These are phyloP conservation scores for Suillus americanus DNA, from an alignment of 768 basidiomycete genomes.

Conservation along the genomic window DNA sequence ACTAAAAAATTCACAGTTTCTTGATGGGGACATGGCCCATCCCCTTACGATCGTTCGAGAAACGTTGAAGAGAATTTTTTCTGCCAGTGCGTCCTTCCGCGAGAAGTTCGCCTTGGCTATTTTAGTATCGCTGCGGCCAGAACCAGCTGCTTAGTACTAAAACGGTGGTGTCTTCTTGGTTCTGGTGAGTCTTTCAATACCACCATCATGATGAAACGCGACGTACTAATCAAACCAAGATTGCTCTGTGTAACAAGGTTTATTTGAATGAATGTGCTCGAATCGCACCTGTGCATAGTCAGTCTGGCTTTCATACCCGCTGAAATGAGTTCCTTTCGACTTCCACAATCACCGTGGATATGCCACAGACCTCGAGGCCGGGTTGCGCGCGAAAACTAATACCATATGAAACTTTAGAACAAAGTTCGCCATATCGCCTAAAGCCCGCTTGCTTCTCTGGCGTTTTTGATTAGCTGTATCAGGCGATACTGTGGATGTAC, in stretches of 20 bases:
- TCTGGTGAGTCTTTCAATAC: not conserved
- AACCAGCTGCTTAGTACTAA: not conserved
- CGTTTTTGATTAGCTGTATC: not conserved
- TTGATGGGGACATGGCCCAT: too few species aligned
- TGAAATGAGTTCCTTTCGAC: too few species aligned
- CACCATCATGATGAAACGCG: not conserved
- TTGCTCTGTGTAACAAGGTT: not conserved
- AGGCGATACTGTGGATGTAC: not conserved
- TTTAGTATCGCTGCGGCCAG: not conserved
- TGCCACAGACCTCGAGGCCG: not conserved
- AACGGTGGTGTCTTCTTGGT: not conserved
- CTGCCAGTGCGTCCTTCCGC: not conserved
- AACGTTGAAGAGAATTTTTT: not conserved
- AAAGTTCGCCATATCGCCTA: not conserved
- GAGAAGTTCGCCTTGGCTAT: not conserved
- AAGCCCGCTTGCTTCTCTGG: too few species aligned
- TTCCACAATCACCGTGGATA: not conserved
- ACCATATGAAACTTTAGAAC: not conserved
- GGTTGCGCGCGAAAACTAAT: not conserved
- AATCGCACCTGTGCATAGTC: not conserved
- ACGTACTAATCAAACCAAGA: not conserved
- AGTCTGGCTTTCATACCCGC: not conserved
- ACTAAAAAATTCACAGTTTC: not conserved
- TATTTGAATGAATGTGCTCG: not conserved
- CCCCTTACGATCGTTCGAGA: not conserved